phyloP scores from a whole-genome alignment of 208 protist species.

The Acanthamoeba lenticulata region DNA sequence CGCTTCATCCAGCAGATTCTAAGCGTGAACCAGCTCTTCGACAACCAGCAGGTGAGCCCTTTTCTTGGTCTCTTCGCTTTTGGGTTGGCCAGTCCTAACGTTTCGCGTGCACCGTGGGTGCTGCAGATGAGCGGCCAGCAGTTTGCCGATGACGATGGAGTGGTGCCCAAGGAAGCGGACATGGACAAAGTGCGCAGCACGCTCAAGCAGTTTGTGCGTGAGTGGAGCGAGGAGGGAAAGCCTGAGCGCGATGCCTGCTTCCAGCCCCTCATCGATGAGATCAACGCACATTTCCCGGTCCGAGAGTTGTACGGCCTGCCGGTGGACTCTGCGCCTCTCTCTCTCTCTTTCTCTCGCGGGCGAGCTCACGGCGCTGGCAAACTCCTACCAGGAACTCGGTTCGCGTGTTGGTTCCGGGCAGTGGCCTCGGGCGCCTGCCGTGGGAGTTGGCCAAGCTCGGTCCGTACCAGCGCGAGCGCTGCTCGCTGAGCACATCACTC shows the following conservation, averaged over 20 bases:
- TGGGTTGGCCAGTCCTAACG: too few species aligned
- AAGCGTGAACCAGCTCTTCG: conserved; percentile 7
- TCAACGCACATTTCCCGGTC: not conserved
- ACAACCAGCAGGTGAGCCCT: not conserved
- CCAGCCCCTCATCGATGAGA: conserved; percentile 1
- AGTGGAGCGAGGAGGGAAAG: conserved; percentile 28
- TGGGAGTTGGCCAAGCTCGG: conserved; percentile 93
- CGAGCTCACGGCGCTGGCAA: not conserved
- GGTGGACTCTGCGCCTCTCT: not conserved
- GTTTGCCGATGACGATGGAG: not conserved
- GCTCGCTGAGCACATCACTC: not conserved
- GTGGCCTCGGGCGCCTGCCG: conserved; percentile 93
- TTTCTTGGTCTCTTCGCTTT: too few species aligned
- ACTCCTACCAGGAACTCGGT: not conserved
- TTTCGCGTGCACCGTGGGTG: too few species aligned
- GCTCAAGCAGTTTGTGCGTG: conserved; percentile 32
- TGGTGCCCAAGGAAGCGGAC: conserved; percentile 6
- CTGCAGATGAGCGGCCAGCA: not conserved
- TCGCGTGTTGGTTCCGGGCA: conserved; percentile 79
- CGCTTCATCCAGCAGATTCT: not conserved
- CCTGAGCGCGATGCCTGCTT: not conserved
- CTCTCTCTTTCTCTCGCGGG: not conserved
- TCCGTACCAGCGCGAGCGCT: not conserved
- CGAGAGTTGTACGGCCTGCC: not conserved
- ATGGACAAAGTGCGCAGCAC: conserved; percentile 46